Percentiles rank a stretch among this genome's conserved stretches.
Evolutionary conservation across 371 early-diverging fungal species (phyloP).

Genomic region (Apophysomyces trapeziformis): DNA sequence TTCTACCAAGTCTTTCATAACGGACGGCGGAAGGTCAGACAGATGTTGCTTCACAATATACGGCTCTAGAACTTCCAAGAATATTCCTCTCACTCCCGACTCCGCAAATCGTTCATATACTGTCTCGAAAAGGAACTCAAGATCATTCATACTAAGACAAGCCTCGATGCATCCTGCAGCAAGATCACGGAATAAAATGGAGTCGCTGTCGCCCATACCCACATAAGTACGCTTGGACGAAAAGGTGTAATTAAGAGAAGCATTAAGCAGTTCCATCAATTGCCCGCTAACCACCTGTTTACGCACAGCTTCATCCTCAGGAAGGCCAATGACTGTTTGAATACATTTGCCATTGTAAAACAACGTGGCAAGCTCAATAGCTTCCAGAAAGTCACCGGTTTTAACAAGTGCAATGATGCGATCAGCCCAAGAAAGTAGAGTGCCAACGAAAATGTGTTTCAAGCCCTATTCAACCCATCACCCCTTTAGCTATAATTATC

Average conservation of each 20-base stretch:
- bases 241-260: constrained; percentile 71
- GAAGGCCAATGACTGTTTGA: constrained; percentile 72
- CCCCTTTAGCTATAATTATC: background rate
- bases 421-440: constrained; percentile 77
- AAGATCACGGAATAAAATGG: constrained; percentile 55
- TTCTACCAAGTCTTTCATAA: constrained; percentile 73
- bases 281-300: constrained; percentile 67
- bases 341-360: constrained; percentile 68
- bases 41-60: constrained; percentile 67
- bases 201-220: constrained; percentile 53
- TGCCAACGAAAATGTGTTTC: constrained; percentile 66
- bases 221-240: constrained; percentile 54
- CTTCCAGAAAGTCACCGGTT: constrained; percentile 74
- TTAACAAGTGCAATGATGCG: constrained; percentile 72
- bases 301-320: constrained; percentile 64
- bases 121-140: constrained; percentile 73
- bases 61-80: constrained; percentile 70
- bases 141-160: constrained; percentile 68
- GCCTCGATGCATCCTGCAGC: constrained; percentile 69
- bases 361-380: constrained; percentile 67
- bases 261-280: constrained; percentile 67
- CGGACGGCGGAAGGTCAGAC: constrained; percentile 64
- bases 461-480: constrained; percentile 52
- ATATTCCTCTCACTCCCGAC: constrained; percentile 56
- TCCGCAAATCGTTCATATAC: constrained; percentile 77